Conservation (phyloP, 176 grass and related monocot genomes). For the Hyparrhenia diplandra region DNA sequence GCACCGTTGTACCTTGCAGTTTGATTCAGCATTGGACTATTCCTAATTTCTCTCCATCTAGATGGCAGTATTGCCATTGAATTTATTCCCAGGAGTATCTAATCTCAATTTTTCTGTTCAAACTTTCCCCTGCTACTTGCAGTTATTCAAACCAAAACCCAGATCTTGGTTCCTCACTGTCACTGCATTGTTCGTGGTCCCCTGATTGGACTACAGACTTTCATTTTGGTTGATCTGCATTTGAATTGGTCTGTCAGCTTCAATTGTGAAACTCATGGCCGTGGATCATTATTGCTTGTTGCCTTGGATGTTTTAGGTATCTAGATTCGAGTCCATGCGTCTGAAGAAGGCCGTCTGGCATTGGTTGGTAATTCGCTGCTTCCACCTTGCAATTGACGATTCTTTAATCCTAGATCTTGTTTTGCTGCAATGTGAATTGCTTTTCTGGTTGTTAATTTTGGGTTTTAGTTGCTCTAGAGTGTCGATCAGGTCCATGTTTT, state of each 20-base stretch:
- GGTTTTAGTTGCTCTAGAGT: background rate
- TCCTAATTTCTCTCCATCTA: background rate
- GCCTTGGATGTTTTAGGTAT: background rate
- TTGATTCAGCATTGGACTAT: slow-evolving; percentile 1
- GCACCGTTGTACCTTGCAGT: background rate
- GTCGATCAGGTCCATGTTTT: background rate
- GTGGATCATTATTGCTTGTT: background rate
- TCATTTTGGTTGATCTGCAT: slow-evolving; percentile 12
- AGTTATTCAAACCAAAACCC: background rate
- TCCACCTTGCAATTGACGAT: background rate
- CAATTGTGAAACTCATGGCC: background rate
- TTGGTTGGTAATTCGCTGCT: slow-evolving; percentile 58
- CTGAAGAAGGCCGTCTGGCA: slow-evolving; percentile 71
- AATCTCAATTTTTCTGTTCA: background rate
- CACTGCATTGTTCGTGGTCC: background rate
- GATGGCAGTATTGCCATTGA: background rate
- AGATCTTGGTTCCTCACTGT: background rate
- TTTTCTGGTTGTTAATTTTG: background rate
- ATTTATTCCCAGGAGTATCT: background rate
- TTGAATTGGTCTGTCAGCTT: slow-evolving; percentile 36
- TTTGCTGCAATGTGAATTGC: slow-evolving; percentile 8
- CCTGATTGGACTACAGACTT: background rate
- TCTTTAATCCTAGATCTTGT: slow-evolving; percentile 15
- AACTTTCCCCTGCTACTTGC: background rate
- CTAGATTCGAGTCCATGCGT: background rate